Conservation (phyloP, 129 eudicot species). For the Calendula officinalis region DNA sequence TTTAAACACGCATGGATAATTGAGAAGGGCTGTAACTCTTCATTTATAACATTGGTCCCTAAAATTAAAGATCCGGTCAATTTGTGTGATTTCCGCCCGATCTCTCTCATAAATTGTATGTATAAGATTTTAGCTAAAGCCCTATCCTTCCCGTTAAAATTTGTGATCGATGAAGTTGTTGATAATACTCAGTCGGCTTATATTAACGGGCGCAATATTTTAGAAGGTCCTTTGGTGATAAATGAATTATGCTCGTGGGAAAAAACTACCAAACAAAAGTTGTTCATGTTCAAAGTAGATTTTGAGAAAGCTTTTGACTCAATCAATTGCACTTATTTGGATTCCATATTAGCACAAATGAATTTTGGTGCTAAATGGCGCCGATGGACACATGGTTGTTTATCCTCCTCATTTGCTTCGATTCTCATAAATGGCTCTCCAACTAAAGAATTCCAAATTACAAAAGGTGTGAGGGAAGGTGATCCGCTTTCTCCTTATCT, state of each 20-base stretch:
- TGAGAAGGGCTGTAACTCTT: too few relatives aligned
- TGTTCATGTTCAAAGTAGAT: too few relatives aligned
- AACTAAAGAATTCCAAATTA: neutral
- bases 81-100: too few relatives aligned
- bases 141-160: too few relatives aligned
- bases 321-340: neutral
- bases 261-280: neutral
- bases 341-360: neutral
- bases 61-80: too few relatives aligned
- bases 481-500: too few relatives aligned
- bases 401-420: neutral
- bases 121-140: too few relatives aligned
- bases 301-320: neutral
- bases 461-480: too few relatives aligned
- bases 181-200: neutral
- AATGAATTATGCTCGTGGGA: neutral
- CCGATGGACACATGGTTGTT: neutral
- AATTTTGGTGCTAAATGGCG: neutral
- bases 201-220: neutral
- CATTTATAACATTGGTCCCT: too few relatives aligned
- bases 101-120: too few relatives aligned
- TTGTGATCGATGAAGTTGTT: neutral
- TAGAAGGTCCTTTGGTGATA: neutral
- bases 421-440: neutral
- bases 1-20: too few relatives aligned